Base-by-base conservation (phyloP, 331 rosid species). In the Acacia pycnantha region DNA sequence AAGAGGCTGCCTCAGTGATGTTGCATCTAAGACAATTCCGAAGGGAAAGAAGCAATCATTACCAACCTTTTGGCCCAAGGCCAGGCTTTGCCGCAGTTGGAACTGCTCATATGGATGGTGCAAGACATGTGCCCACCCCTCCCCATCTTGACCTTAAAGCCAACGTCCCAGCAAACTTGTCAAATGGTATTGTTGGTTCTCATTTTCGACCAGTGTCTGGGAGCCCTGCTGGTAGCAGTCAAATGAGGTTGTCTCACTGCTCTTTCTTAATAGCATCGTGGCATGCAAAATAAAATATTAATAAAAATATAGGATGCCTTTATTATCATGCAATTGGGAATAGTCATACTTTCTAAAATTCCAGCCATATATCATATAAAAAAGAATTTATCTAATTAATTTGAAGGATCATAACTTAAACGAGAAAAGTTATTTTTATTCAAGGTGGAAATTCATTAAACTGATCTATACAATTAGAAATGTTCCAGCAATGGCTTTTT, bases 1-100 rank as follows among this genome's bases (percentile, higher is more conserved):
- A 92, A 86, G 99, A 92, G 87, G 94, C 96, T 87, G 85, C 91
- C 70, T 87, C 89, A 77, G 92, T 95, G 72, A 93, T 90, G 94
- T 73, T 90, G 76, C 99, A 92, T 87, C 91, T 93, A 83, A 88
- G 99, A 83, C 98, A 88, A 77, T 72, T 86, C 80, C 91, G 97
- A 26, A 87, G 81, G 85, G 98, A 92, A 83, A 90, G 90, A 89
- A 85, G 89, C 82, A 84, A 83, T 83, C 83, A 84, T 82, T 73
- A 87, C 82, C 88, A 79, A 40, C 88, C 92, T 83, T 81, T 87
- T 74, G 88, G 86, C 78, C 87, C 85, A 12, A 93, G 91, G 75
- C 85, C 93, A 79, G 71, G 81, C 79, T 88, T 83, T 74, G 82
- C 78, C 26, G 81, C 84, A 35, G 50, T 76, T 82, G 88, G 84